phyloP scores from a whole-genome alignment of 306 rosid species.

The Dryas alaskensis region DNA sequence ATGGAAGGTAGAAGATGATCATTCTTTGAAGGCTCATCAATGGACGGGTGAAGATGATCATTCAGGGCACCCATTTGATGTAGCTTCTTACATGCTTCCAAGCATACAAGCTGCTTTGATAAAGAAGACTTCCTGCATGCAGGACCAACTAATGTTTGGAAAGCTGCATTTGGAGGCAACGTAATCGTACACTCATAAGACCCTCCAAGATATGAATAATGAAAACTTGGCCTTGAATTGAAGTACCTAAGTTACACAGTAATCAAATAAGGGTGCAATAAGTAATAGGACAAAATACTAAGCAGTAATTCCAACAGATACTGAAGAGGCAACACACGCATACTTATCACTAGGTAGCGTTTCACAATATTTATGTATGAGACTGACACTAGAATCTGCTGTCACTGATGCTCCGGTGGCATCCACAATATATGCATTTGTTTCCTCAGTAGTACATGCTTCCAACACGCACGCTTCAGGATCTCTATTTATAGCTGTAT shows the following conservation, averaged over 20 bases:
- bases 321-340: conserved; percentile 26
- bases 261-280: conserved; percentile 24
- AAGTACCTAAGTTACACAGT: conserved; percentile 50
- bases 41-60: conserved; percentile 72
- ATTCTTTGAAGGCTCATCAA: conserved; percentile 46
- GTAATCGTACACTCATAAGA: conserved; percentile 51
- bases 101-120: conserved; percentile 77
- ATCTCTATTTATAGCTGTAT: conserved; percentile 58
- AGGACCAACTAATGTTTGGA: conserved; percentile 70
- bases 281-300: neutral
- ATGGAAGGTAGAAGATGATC: conserved; percentile 70
- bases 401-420: conserved; percentile 75
- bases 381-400: conserved; percentile 62
- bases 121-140: conserved; percentile 43
- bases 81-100: conserved; percentile 89
- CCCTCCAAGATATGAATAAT: conserved; percentile 37
- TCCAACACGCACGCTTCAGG: conserved; percentile 36
- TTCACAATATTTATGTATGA: conserved; percentile 63
- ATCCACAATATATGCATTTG: conserved; percentile 49
- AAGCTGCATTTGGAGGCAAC: conserved; percentile 76
- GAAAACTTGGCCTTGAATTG: conserved; percentile 53
- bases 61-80: conserved; percentile 79
- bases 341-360: conserved; percentile 71
- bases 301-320: conserved; percentile 4
- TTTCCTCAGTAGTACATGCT: conserved; percentile 31